Base-by-base conservation (phyloP, 805 yeast species). In the Ogataea philodendri region DNA sequence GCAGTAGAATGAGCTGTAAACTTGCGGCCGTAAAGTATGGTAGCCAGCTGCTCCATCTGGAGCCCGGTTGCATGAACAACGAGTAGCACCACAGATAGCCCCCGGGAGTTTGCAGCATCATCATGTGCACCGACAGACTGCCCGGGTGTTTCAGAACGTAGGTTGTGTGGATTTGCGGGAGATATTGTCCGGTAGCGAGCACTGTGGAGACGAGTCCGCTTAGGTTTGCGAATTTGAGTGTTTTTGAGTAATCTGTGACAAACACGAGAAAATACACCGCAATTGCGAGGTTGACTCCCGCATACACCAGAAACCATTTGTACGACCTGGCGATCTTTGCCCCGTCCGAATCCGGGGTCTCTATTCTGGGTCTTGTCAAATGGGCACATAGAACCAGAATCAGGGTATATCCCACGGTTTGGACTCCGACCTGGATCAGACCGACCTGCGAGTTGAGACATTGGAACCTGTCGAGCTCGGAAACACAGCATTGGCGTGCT, bases 101-200 rank as follows among this genome's bases (percentile, higher is more conserved):
- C 10, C 96, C 96, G 0, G 96, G 96, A 13, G 94, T 84, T 56
- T 86, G 96, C 45, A 87, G 71, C 26, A 78, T 62, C 90, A 86
- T 83, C 87, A 84, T 84, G 5, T 78, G 73, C 8, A 84, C 66
- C 0, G 94, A 84, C 15, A 86, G 66, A 1, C 88, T 79, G 7
- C 95, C 96, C 0, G 94, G 80, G 45, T 79, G 88, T 51, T 81
- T 80, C 41, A 86, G 66, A 1, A 43, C 52, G 49, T 67, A 81
- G 0, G 95, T 86, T 24, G 89, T 84, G 44, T 65, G 58, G 7
- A 86, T 69, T 58, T 86, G 96, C 1, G 96, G 96, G 32, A 85
- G 62, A 50, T 84, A 86, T 60, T 86, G 94, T 20, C 80, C 58
- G 13, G 77, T 65, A 0, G 94, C 80, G 30, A 84, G 60, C 1